phyloP scores from a whole-genome alignment of 345 rosid genomes.

The Eucalyptus urophylla region DNA sequence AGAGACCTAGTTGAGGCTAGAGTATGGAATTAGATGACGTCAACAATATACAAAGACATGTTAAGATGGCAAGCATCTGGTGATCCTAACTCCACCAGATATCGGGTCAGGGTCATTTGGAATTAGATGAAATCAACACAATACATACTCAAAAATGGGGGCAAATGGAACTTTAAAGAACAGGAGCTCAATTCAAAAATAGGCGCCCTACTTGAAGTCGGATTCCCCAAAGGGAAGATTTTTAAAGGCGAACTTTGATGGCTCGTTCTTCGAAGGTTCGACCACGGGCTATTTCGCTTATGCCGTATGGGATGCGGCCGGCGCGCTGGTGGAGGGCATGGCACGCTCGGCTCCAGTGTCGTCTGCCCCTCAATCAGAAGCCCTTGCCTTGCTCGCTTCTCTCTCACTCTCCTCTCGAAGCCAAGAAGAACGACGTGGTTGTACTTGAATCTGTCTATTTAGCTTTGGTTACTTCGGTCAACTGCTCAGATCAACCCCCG shows the following conservation, averaged over 20 bases:
- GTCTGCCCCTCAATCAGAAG: background rate
- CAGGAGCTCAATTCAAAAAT: background rate
- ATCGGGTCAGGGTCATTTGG: too few species aligned
- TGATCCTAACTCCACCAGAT: too few species aligned
- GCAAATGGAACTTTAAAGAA: background rate
- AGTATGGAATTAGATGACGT: too few species aligned
- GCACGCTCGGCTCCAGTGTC: background rate
- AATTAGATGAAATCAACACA: background rate
- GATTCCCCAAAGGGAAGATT: background rate
- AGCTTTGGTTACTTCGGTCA: background rate
- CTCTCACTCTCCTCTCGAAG: background rate
- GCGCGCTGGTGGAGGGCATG: background rate
- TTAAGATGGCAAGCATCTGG: too few species aligned
- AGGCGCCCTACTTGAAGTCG: background rate
- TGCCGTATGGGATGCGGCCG: background rate
- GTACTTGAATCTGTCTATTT: background rate
- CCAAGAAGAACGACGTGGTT: background rate
- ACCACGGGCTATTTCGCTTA: background rate
- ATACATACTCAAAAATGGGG: background rate
- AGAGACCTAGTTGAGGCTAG: too few species aligned
- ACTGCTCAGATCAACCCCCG: background rate
- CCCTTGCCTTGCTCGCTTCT: background rate
- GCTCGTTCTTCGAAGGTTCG: background rate
- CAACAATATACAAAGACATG: too few species aligned
- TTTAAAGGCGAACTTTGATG: background rate